Base-by-base conservation (phyloP, 306 rosid species). In the Inga leiocalycina region DNA sequence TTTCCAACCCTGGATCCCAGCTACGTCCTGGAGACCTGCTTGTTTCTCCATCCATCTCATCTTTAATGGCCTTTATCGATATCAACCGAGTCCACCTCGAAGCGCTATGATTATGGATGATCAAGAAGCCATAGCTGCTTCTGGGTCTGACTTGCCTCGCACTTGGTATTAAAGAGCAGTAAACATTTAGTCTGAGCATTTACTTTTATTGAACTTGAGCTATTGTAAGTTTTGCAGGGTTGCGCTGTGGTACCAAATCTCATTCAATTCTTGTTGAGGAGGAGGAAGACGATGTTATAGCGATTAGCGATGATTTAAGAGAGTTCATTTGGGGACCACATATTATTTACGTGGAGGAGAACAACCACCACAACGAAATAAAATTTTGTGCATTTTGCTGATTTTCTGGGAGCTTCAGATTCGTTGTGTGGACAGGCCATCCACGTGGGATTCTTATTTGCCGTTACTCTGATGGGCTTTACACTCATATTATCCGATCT, bases 1-100 rank as follows among this genome's bases (percentile, higher is more conserved):
- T 86, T 88, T 96, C 98, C 88, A 92, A 78, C 66, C 92, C 95
- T 11, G 97, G 97, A 59, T 96, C 93, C 97, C 98, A 96, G 83
- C 92, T 96, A 71, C 83, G 91, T 51, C 97, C 93, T 2, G 87
- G 92, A 74, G 89, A 93, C 64, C 93, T 91, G 12, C 94, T 89
- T 41, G 88, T 89, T 84, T 75, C 98, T 41, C 97, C 98, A 13
- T 85, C 89, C 70, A 74, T 90, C 86, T 86, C 98, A 84, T 91
- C 97, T 78, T 84, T 90, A 80, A 92, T 76, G 77, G 99, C 97
- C 83, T 87, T 92, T 64, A 85, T 80, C 49, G 89, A 82, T 73
- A 90, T 45, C 48, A 84, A 77, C 19, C 34, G 93, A 65, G 69
- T 74, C 13, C 67, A 85, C 27, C 66, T 89, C 68, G 87, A 68